Evolutionary conservation across 306 rosid species (phyloP).

Genomic region (Heteromeles arbutifolia): DNA sequence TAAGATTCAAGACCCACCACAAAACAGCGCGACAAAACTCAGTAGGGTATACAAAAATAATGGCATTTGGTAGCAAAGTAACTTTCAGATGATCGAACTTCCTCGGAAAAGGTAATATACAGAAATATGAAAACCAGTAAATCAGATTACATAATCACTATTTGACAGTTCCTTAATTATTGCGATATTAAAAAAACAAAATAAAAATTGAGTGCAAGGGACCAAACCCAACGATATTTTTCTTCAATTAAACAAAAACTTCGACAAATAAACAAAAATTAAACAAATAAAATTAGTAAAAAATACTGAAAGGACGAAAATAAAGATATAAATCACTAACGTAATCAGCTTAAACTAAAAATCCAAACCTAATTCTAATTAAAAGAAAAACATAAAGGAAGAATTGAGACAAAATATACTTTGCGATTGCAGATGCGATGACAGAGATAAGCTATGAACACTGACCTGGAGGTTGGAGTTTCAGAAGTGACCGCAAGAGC

Average conservation of each 20-base stretch:
- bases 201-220: not conserved
- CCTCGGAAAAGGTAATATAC: not conserved
- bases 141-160: not conserved
- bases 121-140: not conserved
- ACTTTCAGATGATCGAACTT: not conserved
- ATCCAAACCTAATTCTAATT: not conserved
- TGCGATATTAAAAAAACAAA: too few species aligned
- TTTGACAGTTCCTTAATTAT: too few species aligned
- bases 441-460: not conserved
- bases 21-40: too few species aligned
- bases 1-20: not conserved
- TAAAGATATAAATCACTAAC: too few species aligned
- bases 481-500: not conserved
- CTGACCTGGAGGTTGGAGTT: not conserved
- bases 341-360: not conserved
- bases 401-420: not conserved
- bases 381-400: not conserved
- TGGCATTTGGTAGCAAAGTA: not conserved
- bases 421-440: not conserved
- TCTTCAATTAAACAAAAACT: not conserved
- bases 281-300: not conserved
- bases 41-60: too few species aligned
- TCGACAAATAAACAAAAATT: too few species aligned
- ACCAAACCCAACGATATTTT: not conserved
- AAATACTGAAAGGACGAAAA: too few species aligned